phyloP scores from a whole-genome alignment of 2,329 filamentous ascomycete genomes.

The Dendryphion nanum region DNA sequence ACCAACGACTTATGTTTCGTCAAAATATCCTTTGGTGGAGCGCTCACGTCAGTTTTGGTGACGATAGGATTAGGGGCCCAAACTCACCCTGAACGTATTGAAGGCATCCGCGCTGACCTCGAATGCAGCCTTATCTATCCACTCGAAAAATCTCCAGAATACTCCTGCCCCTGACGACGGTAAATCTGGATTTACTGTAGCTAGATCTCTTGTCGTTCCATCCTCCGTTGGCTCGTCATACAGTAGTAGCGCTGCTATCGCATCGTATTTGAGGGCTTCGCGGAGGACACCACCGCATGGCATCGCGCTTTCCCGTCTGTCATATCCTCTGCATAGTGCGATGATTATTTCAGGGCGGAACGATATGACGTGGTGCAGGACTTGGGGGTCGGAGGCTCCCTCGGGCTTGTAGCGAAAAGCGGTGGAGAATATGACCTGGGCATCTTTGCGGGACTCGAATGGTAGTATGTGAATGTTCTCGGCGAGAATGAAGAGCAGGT shows the following conservation, averaged over 20 bases:
- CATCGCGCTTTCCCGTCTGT: constrained; percentile 86
- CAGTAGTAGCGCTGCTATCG: constrained; percentile 84
- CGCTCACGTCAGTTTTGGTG: constrained; percentile 1
- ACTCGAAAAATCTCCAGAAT: constrained; percentile 96
- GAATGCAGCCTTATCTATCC: constrained; percentile 95
- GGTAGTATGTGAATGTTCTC: constrained; percentile 79
- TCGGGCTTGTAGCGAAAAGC: constrained; percentile 85
- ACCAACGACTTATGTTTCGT: constrained; percentile 93
- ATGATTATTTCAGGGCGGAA: constrained; percentile 84
- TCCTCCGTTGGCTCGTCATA: constrained; percentile 82
- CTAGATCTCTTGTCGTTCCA: constrained; percentile 72
- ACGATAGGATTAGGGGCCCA: not conserved
- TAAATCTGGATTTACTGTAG: constrained; percentile 71
- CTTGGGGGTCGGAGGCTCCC: constrained; percentile 71
- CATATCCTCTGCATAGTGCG: constrained; percentile 85
- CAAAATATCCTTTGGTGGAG: constrained; percentile 69
- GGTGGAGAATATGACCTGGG: constrained; percentile 92
- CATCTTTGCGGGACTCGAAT: constrained; percentile 95
- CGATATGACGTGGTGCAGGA: constrained; percentile 84
- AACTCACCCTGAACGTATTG: constrained; percentile 81
- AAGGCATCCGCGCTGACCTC: constrained; percentile 97
- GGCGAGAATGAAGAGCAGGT: constrained; percentile 81
- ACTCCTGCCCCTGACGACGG: constrained; percentile 78
- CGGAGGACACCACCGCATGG: constrained; percentile 86
- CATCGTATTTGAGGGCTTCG: constrained; percentile 87